Conservation (phyloP, 495 filamentous ascomycete genomes). For the Hyphodiscus hymeniophilus region DNA sequence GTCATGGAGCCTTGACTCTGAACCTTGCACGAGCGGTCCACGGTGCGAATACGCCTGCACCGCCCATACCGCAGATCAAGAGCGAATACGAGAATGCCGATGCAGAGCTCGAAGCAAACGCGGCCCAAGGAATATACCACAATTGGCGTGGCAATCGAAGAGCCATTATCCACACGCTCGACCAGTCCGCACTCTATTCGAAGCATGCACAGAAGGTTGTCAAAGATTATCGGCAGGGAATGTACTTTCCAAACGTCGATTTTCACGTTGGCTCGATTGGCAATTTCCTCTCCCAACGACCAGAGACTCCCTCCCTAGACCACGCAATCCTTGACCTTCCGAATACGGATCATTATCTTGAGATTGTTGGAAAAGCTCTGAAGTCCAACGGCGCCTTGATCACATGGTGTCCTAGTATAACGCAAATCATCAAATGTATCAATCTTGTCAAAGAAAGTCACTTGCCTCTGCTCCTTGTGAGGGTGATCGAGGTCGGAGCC, state of each 20-base stretch:
- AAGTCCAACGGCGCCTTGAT: slow-evolving; percentile 51
- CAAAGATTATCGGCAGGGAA: slow-evolving; percentile 55
- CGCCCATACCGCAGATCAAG: slow-evolving; percentile 2
- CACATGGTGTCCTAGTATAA: slow-evolving; percentile 69
- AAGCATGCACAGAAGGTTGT: slow-evolving; percentile 52
- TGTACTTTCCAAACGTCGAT: slow-evolving; percentile 58
- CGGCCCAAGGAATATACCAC: slow-evolving; percentile 9
- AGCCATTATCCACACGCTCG: slow-evolving; percentile 66
- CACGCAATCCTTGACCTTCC: slow-evolving; percentile 68
- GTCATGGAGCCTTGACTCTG: slow-evolving; percentile 68
- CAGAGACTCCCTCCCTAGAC: slow-evolving; percentile 51
- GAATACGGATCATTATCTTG: slow-evolving; percentile 47
- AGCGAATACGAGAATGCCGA: slow-evolving; percentile 5
- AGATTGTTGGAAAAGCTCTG: slow-evolving; percentile 46
- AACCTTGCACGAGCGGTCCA: slow-evolving; percentile 68
- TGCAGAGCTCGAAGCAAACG: slow-evolving; percentile 25
- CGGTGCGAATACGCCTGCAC: slow-evolving; percentile 50
- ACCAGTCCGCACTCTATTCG: slow-evolving; percentile 50
- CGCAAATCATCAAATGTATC: slow-evolving; percentile 60
- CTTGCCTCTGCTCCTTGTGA: slow-evolving; percentile 51
- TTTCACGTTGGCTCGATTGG: slow-evolving; percentile 62
- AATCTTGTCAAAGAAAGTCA: slow-evolving; percentile 38
- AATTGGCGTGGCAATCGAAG: slow-evolving; percentile 43
- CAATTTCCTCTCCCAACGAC: slow-evolving; percentile 49
- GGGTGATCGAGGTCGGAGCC: slow-evolving; percentile 55